Percentiles rank a stretch among this genome's conserved stretches.
Evolutionary conservation across 2,329 filamentous ascomycete species (phyloP).

Genomic region (Fusarium tuaranense): DNA sequence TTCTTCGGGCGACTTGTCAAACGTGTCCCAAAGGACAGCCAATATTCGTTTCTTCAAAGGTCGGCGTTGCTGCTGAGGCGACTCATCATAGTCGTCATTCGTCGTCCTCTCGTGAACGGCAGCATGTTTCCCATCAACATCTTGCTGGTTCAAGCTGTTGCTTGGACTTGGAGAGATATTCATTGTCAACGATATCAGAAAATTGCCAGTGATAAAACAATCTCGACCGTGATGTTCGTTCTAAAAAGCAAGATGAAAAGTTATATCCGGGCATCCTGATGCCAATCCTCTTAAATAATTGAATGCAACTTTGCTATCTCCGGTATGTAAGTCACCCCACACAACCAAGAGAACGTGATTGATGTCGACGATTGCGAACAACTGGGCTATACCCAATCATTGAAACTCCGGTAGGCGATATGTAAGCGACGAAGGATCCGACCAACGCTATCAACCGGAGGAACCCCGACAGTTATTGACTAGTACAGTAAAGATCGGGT

Average conservation of each 20-base stretch:
- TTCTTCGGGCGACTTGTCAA: constrained; percentile 50
- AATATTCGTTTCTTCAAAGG: constrained; percentile 36
- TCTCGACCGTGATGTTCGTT: not conserved
- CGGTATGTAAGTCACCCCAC: constrained; percentile 1
- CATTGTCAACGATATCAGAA: constrained; percentile 1
- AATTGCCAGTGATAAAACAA: not conserved
- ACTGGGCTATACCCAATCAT: constrained; percentile 1
- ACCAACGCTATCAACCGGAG: not conserved
- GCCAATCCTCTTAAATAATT: not conserved
- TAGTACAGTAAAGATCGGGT: not conserved
- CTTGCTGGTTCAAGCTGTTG: not conserved
- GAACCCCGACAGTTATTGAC: not conserved
- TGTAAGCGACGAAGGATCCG: not conserved
- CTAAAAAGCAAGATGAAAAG: not conserved
- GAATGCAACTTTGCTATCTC: not conserved
- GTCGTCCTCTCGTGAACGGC: not conserved
- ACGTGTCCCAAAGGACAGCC: constrained; percentile 47
- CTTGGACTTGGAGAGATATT: not conserved
- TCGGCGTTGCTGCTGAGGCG: not conserved
- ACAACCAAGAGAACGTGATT: not conserved
- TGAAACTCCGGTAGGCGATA: not conserved
- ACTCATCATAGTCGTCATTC: not conserved
- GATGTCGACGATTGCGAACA: constrained; percentile 8
- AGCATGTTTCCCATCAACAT: not conserved
- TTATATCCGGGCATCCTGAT: not conserved